Evolutionary conservation across 176 grass and related monocot genomes (phyloP).

Genomic region (Triticum dicoccoides): DNA sequence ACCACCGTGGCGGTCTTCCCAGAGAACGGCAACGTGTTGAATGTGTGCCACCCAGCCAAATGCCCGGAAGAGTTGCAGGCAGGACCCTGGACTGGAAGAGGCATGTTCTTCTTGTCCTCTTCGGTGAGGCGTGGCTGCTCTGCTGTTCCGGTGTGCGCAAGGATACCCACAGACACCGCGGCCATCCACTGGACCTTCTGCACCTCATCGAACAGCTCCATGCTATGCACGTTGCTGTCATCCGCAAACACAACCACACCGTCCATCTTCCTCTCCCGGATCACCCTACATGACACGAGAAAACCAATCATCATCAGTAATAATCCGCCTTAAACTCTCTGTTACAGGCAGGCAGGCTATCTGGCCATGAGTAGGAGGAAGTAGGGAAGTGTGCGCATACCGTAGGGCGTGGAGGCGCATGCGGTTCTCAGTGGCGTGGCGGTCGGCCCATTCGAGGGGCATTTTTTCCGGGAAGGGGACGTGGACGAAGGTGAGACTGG

Average conservation of each 20-base stretch:
- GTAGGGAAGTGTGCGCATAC: slow-evolving; percentile 29
- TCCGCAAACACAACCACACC: slow-evolving; percentile 86
- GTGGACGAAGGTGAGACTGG: slow-evolving; percentile 60
- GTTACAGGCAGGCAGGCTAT: background rate
- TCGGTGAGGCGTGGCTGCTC: slow-evolving; percentile 45
- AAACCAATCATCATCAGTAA: background rate
- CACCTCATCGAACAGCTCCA: slow-evolving; percentile 98
- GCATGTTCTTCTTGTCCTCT: slow-evolving; percentile 72
- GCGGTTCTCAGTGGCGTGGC: slow-evolving; percentile 67
- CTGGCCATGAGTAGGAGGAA: background rate
- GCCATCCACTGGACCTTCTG: slow-evolving; percentile 99
- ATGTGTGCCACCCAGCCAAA: slow-evolving; percentile 82
- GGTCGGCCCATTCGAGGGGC: slow-evolving; percentile 68
- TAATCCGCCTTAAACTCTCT: background rate
- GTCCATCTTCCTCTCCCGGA: slow-evolving; percentile 83
- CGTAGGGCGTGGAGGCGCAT: slow-evolving; percentile 79
- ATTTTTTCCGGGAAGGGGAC: slow-evolving; percentile 77
- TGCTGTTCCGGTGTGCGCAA: slow-evolving; percentile 57
- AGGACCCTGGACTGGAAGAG: slow-evolving; percentile 82
- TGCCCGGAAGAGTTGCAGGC: slow-evolving; percentile 84
- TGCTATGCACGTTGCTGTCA: slow-evolving; percentile 93
- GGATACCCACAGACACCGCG: slow-evolving; percentile 71
- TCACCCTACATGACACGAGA: slow-evolving; percentile 51
- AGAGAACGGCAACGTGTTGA: slow-evolving; percentile 57
- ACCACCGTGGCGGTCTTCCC: slow-evolving; percentile 59